Evolutionary conservation across 768 basidiomycete species (phyloP), one percentile per base, ranked within the genome.

Genomic region (Auriculariales sp.): DNA sequence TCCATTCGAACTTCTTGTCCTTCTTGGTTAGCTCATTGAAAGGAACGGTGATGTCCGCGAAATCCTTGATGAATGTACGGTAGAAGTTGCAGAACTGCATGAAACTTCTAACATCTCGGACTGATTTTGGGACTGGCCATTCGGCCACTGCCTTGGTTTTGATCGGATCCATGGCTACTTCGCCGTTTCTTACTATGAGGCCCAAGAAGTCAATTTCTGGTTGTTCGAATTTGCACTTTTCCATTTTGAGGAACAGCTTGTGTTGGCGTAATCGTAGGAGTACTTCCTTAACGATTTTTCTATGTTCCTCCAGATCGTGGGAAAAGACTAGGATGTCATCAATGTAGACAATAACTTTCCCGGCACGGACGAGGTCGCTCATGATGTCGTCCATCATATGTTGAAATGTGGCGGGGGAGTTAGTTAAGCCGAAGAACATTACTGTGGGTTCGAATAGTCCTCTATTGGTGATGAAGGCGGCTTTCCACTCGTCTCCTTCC

Each of bases 401-500:
- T 30, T 66, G 64, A 52, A 74, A 73, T 0, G 65, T 62, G 0
- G 66, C 63, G 7, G 66, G 64, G 2, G 57, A 57, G 49, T 74
- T 71, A 28, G 54, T 64, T 14, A 62, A 46, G 0, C 66, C 65
- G 39, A 60, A 71, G 46, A 61, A 70, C 68, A 68, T 72, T 25
- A 67, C 69, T 22, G 53, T 52, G 31, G 53, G 68, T 61, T 75
- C 64, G 47, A 64, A 72, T 0, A 63, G 54, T 1, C 71, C 70
- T 3, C 54, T 53, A 12, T 61, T 54, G 0, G 65, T 69, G 2
- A 55, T 44, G 53, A 77, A 68, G 15, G 62, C 66, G 1, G 63
- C 69, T 52, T 70, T 74, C 61, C 59, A 65, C 55, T 71, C 59
- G 50, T 73, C 63, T 3, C 70, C 71, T 35, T 66, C 59, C 11